Evolutionary conservation across 257 asterid species (phyloP), one percentile per base, ranked within the genome.

Genomic region (Leptodermis oblonga): DNA sequence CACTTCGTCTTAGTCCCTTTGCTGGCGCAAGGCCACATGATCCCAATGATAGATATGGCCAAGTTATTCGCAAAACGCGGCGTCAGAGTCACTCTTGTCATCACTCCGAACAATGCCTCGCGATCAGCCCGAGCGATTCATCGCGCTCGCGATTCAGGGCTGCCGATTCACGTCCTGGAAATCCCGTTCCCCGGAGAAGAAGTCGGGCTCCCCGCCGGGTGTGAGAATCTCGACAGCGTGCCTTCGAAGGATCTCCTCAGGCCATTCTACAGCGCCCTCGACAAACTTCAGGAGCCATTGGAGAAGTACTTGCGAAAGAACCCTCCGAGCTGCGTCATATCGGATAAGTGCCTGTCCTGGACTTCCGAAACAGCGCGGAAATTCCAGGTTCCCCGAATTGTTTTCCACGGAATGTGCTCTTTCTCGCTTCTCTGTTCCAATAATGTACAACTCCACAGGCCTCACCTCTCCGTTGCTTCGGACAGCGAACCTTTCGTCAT

Each of bases 251-350:
- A 76, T 74, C 93, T 88, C 41, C 72, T 86, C 2, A 65, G 85
- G 10, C 80, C 73, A 1, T 90, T 90, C 63, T 90, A 74, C 67
- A 7, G 20, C 20, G 93, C 92, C 0, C 83, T 87, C 0, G 81
- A 85, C 33, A 37, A 3, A 62, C 83, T 90, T 12, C 82, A 86
- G 73, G 55, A 33, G 2, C 92, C 93, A 11, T 45, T 88, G 15
- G 95, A 90, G 71, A 34, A 53, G 2, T 43, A 75, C 39, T 46
- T 90, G 23, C 33, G n/a, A n/a, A 7, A 49, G 54, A 71, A 3
- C 76, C 91, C 88, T 48, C 93, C 93, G 17, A 90, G 90, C 65
- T 90, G 97, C 84, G 83, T 90, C 20, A 80, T 90, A n/a, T 90
- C 97, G 7, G 95, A 88, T 18, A 90, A 81, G 70, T 86, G 88